These are phyloP conservation scores for Boletellus dicymbophilus DNA, from an alignment of 1,284 basidiomycete species.

Conservation along the genomic window DNA sequence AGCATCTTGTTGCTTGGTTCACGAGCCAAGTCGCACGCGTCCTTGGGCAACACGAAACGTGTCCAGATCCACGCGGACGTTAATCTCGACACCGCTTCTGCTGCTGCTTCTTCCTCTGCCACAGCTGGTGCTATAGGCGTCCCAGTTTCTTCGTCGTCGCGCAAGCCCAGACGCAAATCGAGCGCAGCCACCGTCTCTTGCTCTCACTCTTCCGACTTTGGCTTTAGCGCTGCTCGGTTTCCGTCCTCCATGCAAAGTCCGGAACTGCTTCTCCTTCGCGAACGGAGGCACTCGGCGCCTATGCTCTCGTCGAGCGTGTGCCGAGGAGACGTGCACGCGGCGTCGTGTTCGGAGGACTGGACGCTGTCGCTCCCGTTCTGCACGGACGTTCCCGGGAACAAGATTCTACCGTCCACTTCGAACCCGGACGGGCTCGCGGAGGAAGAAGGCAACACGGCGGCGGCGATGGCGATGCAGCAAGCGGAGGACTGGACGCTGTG, in stretches of 20 bases:
- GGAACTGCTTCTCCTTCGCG: slow-evolving; percentile 28
- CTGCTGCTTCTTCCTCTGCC: too few species aligned
- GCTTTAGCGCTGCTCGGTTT: not conserved
- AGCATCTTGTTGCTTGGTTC: slow-evolving; percentile 33
- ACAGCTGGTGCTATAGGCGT: too few species aligned
- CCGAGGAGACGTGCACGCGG: not conserved
- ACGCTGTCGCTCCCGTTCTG: slow-evolving; percentile 34
- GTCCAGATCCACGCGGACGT: slow-evolving; percentile 33
- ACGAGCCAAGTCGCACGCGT: slow-evolving; percentile 29
- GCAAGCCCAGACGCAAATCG: slow-evolving; percentile 30
- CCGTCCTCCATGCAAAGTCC: slow-evolving; percentile 3
- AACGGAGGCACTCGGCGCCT: slow-evolving; percentile 34
- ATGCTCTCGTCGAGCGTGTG: slow-evolving; percentile 20
- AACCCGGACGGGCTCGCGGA: not conserved
- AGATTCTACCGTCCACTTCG: slow-evolving; percentile 12
- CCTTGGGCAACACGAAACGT: slow-evolving; percentile 25
- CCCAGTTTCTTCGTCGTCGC: too few species aligned
- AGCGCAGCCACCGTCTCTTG: slow-evolving; percentile 17
- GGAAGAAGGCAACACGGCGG: too few species aligned
- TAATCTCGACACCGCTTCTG: slow-evolving; percentile 3
- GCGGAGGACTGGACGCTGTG: slow-evolving; percentile 34
- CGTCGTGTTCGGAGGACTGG: slow-evolving; percentile 23
- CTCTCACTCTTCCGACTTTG: not conserved
- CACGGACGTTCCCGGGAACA: slow-evolving; percentile 27
- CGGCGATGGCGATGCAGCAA: slow-evolving; percentile 5